Evolutionary conservation across 257 asterid genomes (phyloP).

Genomic region (Solanum okadae): DNA sequence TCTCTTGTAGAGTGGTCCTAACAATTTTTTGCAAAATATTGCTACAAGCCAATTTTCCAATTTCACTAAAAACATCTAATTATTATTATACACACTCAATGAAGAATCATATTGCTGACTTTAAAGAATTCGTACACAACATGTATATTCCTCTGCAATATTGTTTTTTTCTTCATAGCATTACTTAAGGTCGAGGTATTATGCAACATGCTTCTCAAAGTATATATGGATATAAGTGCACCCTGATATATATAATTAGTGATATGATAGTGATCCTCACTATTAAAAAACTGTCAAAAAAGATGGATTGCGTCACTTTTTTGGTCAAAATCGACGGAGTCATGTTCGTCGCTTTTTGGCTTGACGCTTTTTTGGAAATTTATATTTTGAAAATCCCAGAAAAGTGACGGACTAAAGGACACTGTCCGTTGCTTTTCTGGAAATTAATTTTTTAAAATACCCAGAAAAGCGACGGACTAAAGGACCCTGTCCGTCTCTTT

Average conservation of each 20-base stretch:
- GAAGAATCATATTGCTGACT: background rate
- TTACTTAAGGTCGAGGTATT: background rate
- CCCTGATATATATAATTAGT: background rate
- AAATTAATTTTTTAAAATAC: too few species aligned
- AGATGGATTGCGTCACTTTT: too few species aligned
- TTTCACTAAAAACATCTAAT: background rate
- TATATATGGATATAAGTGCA: background rate
- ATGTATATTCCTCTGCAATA: background rate
- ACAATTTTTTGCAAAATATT: background rate
- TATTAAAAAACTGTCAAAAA: too few species aligned
- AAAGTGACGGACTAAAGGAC: too few species aligned
- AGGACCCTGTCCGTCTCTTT: too few species aligned
- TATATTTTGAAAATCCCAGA: too few species aligned
- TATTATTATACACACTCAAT: background rate
- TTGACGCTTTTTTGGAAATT: too few species aligned
- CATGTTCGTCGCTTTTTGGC: too few species aligned
- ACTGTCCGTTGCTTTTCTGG: fast-evolving
- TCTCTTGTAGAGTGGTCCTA: background rate
- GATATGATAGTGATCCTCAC: background rate
- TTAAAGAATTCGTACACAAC: background rate
- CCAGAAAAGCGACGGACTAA: too few species aligned
- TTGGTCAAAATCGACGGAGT: too few species aligned
- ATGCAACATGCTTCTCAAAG: background rate
- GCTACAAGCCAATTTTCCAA: background rate
- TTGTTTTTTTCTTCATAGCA: background rate